Conservation (phyloP, 2,329 filamentous ascomycete genomes). For the Fusarium xylarioides region DNA sequence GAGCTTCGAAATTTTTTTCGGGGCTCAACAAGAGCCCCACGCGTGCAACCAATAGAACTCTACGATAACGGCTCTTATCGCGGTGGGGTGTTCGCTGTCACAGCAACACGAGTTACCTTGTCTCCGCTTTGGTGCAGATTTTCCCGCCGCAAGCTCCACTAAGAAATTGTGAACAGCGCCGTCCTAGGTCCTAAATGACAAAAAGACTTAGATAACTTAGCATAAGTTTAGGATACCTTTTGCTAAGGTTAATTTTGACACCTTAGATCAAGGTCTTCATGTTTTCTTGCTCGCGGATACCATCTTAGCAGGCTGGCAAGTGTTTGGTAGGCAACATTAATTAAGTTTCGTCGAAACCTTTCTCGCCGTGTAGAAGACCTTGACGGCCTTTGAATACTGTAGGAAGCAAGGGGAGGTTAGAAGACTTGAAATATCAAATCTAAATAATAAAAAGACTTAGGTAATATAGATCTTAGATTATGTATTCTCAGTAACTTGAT, state of each 20-base stretch:
- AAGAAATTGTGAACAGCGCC: background rate
- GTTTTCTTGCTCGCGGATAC: background rate
- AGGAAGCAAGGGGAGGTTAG: background rate
- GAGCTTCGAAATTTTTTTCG: conserved; percentile 50
- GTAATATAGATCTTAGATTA: background rate
- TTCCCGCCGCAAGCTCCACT: conserved; percentile 30
- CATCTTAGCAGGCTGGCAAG: background rate
- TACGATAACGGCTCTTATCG: conserved; percentile 47
- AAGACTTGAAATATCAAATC: background rate
- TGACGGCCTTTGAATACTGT: too few species aligned
- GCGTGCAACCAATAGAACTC: conserved; percentile 38
- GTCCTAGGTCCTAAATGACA: background rate
- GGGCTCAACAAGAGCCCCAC: conserved; percentile 34
- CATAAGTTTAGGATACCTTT: background rate
- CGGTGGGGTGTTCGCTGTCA: conserved; percentile 43
- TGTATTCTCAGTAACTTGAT: background rate
- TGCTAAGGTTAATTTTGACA: background rate
- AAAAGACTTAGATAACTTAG: background rate
- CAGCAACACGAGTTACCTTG: conserved; percentile 42
- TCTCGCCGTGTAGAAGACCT: background rate
- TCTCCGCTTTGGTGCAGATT: conserved; percentile 39
- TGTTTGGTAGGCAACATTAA: background rate
- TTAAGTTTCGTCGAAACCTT: background rate
- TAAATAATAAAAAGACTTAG: background rate
- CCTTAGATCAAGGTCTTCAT: background rate